phyloP scores from a whole-genome alignment of 805 yeast species.

The Ogataea nonfermentans region DNA sequence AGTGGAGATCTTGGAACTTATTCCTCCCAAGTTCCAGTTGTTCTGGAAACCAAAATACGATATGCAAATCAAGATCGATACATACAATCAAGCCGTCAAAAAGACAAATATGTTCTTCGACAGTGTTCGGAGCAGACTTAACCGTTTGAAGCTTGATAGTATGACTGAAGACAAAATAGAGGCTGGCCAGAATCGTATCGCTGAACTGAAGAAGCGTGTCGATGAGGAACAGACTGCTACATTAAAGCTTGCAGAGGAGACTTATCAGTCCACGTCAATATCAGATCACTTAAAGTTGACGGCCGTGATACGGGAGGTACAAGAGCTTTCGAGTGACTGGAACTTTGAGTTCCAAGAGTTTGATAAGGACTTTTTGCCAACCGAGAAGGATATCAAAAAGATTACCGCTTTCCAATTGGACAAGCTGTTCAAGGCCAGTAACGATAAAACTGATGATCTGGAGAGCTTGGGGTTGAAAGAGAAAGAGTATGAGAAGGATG shows the following conservation, averaged over 20 bases:
- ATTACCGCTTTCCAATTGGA: constrained; percentile 86
- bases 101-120: constrained; percentile 64
- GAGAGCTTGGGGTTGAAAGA: constrained; percentile 11
- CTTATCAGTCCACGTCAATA: constrained; percentile 56
- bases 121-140: constrained; percentile 67
- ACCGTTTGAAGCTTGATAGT: constrained; percentile 74
- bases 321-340: constrained; percentile 84
- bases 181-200: constrained; percentile 61
- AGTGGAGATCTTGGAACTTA: constrained; percentile 75
- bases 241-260: constrained; percentile 42
- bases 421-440: constrained; percentile 57
- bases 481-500: constrained; percentile 25
- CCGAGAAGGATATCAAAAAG: constrained; percentile 88
- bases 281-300: constrained; percentile 72
- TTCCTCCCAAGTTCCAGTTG: constrained; percentile 70
- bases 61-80: constrained; percentile 63
- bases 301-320: constrained; percentile 63
- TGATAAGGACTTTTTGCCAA: constrained; percentile 76
- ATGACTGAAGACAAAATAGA: constrained; percentile 69
- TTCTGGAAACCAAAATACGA: constrained; percentile 72
- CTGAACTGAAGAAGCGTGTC: constrained; percentile 53
- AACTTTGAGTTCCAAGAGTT: constrained; percentile 78
- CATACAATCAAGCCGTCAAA: constrained; percentile 50
- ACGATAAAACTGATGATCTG: constrained; percentile 27
- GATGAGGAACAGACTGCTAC: constrained; percentile 50